Conservation (phyloP, 495 filamentous ascomycete species). For the Xylaria grammica region DNA sequence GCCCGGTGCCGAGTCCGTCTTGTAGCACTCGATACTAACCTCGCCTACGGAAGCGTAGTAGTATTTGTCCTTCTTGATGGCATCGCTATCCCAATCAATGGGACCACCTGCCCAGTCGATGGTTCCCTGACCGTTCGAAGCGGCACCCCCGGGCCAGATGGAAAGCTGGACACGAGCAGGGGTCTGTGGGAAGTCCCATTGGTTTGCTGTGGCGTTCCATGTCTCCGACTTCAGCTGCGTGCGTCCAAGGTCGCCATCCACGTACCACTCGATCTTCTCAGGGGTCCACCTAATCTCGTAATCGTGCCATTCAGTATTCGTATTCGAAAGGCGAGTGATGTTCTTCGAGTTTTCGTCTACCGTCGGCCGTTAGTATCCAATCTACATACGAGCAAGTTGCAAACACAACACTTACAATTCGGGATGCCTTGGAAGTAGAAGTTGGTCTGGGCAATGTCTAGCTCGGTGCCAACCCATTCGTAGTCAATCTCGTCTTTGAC, state of each 20-base stretch:
- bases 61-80: constrained; percentile 84
- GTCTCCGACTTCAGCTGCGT: constrained; percentile 75
- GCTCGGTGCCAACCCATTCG: constrained; percentile 86
- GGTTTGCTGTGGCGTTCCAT: constrained; percentile 81
- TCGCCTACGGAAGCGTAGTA: constrained; percentile 84
- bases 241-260: constrained; percentile 80
- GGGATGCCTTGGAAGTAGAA: constrained; percentile 96
- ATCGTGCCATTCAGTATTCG: constrained; percentile 80
- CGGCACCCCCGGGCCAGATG: constrained; percentile 89
- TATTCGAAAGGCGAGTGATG: constrained; percentile 67
- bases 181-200: constrained; percentile 89
- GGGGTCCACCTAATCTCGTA: constrained; percentile 95
- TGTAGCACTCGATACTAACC: constrained; percentile 83
- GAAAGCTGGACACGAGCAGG: constrained; percentile 93
- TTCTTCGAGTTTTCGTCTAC: constrained; percentile 77
- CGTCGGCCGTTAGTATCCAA: not conserved
- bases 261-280: constrained; percentile 80
- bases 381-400: not conserved
- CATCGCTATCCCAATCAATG: constrained; percentile 83
- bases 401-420: constrained; percentile 69
- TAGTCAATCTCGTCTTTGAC: constrained; percentile 98
- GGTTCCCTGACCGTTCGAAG: constrained; percentile 81
- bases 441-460: constrained; percentile 84
- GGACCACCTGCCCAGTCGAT: constrained; percentile 89
- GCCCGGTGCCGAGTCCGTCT: constrained; percentile 63